Evolutionary conservation across 192 early-diverging fungal genomes (phyloP).

Genomic region (Phlyctochytrium arcticum): DNA sequence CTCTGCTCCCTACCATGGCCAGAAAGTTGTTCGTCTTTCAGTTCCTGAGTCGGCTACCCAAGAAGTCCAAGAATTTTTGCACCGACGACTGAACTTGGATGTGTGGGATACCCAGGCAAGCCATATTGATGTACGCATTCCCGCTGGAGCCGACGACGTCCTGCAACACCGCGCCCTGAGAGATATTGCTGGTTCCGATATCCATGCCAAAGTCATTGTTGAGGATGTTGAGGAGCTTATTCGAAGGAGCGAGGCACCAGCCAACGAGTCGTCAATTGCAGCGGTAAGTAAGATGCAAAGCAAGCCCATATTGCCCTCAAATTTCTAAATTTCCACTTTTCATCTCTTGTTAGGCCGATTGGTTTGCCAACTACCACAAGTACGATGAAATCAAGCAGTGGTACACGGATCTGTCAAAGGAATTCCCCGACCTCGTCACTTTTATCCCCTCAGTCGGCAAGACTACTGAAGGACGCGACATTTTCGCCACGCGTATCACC

Average conservation of each 20-base stretch:
- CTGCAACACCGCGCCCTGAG: not conserved
- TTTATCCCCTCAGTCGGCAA: conserved; percentile 59
- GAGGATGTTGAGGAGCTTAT: conserved; percentile 8
- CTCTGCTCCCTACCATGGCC: not conserved
- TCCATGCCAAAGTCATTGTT: not conserved
- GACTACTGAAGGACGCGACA: conserved; percentile 49
- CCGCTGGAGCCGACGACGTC: conserved; percentile 1
- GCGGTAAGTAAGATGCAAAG: conserved; percentile 1
- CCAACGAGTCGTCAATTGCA: too few relatives aligned
- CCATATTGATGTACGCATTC: conserved; percentile 12
- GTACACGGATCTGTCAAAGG: conserved; percentile 41
- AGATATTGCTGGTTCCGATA: not conserved
- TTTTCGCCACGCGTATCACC: conserved; percentile 54
- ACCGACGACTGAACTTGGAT: conserved; percentile 4
- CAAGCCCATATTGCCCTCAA: too few relatives aligned
- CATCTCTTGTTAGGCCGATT: conserved; percentile 7
- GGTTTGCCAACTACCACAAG: conserved; percentile 51
- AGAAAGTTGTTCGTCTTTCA: conserved; percentile 12
- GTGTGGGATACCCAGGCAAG: conserved; percentile 8
- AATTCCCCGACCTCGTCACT: conserved; percentile 45
- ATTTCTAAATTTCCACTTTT: too few relatives aligned
- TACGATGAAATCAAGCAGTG: conserved; percentile 46
- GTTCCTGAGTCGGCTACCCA: not conserved
- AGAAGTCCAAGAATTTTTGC: not conserved
- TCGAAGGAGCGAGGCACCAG: conserved; percentile 2